Conservation (phyloP, 1,139 yeast genomes). For the Debaryomyces singareniensis region DNA sequence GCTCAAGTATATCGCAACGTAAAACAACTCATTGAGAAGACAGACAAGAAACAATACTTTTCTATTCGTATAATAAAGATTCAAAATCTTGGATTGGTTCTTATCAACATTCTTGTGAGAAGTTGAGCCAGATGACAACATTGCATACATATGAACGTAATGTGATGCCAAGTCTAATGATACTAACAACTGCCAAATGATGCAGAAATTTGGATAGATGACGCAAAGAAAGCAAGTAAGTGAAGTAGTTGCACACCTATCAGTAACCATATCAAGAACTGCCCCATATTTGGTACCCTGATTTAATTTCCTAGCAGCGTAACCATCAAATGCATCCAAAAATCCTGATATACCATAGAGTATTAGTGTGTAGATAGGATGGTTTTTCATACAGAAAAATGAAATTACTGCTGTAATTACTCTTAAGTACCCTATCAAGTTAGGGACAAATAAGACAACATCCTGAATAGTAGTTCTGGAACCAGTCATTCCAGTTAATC, state of each 20-base stretch:
- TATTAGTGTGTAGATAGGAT: conserved; percentile 70
- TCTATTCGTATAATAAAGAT: conserved; percentile 82
- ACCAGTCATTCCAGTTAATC: too few relatives aligned
- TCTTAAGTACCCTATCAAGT: conserved; percentile 82
- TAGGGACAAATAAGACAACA: conserved; percentile 78
- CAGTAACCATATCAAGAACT: conserved; percentile 97
- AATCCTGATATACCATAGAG: conserved; percentile 85
- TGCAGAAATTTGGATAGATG: conserved; percentile 59
- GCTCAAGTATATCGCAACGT: conserved; percentile 79
- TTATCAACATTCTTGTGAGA: conserved; percentile 82
- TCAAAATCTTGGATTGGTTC: conserved; percentile 64
- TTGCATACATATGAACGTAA: conserved; percentile 98
- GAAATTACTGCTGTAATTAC: conserved; percentile 78
- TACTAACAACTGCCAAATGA: conserved; percentile 79
- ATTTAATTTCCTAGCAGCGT: conserved; percentile 82
- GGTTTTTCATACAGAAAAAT: conserved; percentile 72
- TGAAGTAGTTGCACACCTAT: conserved; percentile 92
- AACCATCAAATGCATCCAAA: conserved; percentile 94
- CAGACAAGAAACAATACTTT: conserved; percentile 82
- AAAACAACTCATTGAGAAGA: conserved; percentile 87
- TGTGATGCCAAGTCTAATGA: conserved; percentile 92
- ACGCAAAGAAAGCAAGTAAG: conserved; percentile 80
- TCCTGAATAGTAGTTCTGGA: conserved; percentile 44
- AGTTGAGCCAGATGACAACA: conserved; percentile 68
- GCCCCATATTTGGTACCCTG: conserved; percentile 96